Conservation (phyloP, 768 basidiomycete species). For the Rhizopogon roseolus region DNA sequence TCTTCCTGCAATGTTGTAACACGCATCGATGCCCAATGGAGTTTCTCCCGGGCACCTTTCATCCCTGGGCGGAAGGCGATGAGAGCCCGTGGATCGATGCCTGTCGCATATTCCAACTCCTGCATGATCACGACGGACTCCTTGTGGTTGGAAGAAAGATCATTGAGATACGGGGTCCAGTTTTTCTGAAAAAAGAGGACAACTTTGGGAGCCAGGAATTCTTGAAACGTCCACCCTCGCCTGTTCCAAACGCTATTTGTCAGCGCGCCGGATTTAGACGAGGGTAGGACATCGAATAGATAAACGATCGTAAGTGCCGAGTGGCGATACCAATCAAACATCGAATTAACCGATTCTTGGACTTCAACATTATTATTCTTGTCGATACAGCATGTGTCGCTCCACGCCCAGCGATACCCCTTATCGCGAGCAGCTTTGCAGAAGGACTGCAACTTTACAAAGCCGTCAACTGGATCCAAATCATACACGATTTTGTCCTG, state of each 20-base stretch:
- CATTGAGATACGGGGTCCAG: conserved; percentile 10
- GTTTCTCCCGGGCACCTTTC: not conserved
- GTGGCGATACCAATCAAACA: conserved; percentile 25
- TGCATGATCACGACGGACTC: not conserved
- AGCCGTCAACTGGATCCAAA: not conserved
- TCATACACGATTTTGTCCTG: not conserved
- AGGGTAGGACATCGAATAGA: conserved; percentile 12
- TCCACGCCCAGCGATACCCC: conserved; percentile 15
- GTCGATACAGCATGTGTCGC: conserved; percentile 24
- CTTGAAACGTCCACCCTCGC: conserved; percentile 20
- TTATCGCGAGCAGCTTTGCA: conserved; percentile 6
- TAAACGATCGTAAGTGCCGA: conserved; percentile 24
- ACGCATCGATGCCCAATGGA: not conserved
- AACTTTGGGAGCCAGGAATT: conserved; percentile 19
- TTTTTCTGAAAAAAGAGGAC: conserved; percentile 20
- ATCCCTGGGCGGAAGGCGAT: not conserved
- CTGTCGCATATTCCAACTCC: not conserved
- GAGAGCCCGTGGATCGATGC: not conserved
- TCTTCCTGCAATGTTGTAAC: not conserved
- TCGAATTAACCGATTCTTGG: conserved; percentile 24
- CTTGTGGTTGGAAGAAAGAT: not conserved
- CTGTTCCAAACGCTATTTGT: conserved; percentile 19
- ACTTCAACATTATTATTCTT: conserved; percentile 25
- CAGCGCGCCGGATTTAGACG: conserved; percentile 9
- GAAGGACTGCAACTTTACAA: not conserved